Percentiles rank a stretch among this genome's conserved stretches.
These are phyloP conservation scores for Fusarium sp. DNA, from an alignment of 2,329 filamentous ascomycete species.

Conservation along the genomic window DNA sequence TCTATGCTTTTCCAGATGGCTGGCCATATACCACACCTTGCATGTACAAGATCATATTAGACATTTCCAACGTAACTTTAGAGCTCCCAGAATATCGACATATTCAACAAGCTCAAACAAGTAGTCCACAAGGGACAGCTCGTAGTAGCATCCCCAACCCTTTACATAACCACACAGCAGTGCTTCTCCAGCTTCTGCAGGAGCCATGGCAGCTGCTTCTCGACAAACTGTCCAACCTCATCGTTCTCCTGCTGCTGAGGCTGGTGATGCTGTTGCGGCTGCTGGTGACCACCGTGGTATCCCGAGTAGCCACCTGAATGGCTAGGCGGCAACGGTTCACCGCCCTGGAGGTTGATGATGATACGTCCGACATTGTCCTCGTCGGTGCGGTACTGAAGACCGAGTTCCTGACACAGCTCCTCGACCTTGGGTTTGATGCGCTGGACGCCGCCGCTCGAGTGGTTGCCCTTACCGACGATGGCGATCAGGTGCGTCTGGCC, in stretches of 20 bases:
- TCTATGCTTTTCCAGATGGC: conserved; percentile 6
- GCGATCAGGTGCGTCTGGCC: conserved; percentile 89
- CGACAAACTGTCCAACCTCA: conserved; percentile 68
- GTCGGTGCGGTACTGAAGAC: conserved; percentile 85
- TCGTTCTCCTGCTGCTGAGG: conserved; percentile 60
- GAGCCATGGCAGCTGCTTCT: conserved; percentile 69
- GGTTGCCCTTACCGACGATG: conserved; percentile 96
- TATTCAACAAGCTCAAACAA: conserved; percentile 9
- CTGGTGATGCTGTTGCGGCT: conserved; percentile 57
- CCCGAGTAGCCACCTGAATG: conserved; percentile 50
- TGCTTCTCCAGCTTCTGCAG: conserved; percentile 72
- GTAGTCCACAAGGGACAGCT: conserved; percentile 2
- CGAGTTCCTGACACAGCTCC: conserved; percentile 83
- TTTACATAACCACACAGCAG: conserved; percentile 81
- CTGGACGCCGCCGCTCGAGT: conserved; percentile 83
- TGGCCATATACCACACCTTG: neutral
- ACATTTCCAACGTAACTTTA: conserved; percentile 5
- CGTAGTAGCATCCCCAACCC: conserved; percentile 12
- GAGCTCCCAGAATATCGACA: conserved; percentile 8
- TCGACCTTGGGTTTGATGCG: conserved; percentile 97
- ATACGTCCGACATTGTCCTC: conserved; percentile 92
- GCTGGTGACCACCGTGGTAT: conserved; percentile 53
- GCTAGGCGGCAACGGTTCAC: conserved; percentile 65
- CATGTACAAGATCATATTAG: neutral
- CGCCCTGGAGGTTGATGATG: conserved; percentile 86